A percentile compares a stretch with the other conserved stretches of the same genome.
phyloP scores from a whole-genome alignment of 345 rosid species.

The Eucalyptus regnans region DNA sequence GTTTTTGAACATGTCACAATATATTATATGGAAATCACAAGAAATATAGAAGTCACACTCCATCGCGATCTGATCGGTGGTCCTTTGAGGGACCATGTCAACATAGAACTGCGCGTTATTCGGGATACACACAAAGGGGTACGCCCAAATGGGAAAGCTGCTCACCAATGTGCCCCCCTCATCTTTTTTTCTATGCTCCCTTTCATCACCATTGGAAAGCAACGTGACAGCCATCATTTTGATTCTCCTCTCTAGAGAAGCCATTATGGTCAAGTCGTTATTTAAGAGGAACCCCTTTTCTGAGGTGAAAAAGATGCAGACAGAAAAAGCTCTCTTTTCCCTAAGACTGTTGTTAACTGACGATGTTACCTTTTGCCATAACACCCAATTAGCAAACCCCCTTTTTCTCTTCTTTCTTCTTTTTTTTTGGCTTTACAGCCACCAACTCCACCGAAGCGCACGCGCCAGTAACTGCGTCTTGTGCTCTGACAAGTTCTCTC shows the following conservation, averaged over 20 bases:
- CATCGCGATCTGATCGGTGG: neutral
- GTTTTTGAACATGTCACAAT: neutral
- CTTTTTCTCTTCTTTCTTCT: neutral
- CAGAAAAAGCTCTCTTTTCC: neutral
- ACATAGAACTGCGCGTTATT: neutral
- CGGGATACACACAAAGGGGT: neutral
- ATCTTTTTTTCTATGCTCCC: neutral
- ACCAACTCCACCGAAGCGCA: neutral
- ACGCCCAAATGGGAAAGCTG: neutral
- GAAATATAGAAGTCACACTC: neutral
- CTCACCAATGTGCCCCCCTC: neutral
- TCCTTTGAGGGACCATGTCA: neutral
- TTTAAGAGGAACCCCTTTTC: neutral
- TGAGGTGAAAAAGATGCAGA: neutral
- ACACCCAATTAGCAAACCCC: neutral
- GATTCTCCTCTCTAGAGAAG: neutral
- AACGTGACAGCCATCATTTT: neutral
- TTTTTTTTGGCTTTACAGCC: neutral
- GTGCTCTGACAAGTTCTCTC: neutral
- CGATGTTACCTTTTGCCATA: neutral
- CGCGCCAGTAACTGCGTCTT: conserved; percentile 11
- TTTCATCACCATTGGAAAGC: neutral
- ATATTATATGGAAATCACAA: neutral
- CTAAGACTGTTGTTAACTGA: neutral
- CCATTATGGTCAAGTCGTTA: neutral